These are phyloP conservation scores for Centaurea solstitialis DNA, from an alignment of 129 eudicot species.

Conservation along the genomic window DNA sequence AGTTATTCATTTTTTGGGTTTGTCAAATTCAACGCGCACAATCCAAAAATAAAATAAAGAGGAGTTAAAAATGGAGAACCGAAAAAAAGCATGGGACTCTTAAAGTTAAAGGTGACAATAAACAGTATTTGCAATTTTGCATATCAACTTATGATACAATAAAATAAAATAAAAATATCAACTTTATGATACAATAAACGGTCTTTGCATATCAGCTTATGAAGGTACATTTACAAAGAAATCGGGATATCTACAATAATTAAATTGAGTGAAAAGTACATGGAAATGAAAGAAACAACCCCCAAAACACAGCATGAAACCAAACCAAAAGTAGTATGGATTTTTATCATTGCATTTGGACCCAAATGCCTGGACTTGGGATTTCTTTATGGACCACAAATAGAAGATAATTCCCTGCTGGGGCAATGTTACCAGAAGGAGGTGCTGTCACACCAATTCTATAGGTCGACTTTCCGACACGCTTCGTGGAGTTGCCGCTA, in stretches of 20 bases:
- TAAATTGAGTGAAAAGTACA: background rate
- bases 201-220: background rate
- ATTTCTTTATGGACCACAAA: slow-evolving; percentile 57
- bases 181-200: background rate
- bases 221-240: background rate
- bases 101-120: background rate
- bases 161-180: too few relatives aligned
- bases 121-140: too few relatives aligned
- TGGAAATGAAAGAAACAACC: background rate
- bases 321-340: background rate
- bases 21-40: background rate
- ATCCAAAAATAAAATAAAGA: background rate
- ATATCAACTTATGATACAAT: too few relatives aligned
- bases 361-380: slow-evolving; percentile 64
- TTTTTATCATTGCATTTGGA: slow-evolving; percentile 29
- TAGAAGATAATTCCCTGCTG: slow-evolving; percentile 46
- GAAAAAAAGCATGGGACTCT: background rate
- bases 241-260: background rate
- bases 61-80: background rate
- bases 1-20: background rate
- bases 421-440: slow-evolving; percentile 40
- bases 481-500: slow-evolving; percentile 7
- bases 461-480: slow-evolving; percentile 25
- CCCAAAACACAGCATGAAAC: background rate
- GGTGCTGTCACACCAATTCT: slow-evolving; percentile 35